Percentiles rank a stretch among this genome's conserved stretches.
phyloP scores from a whole-genome alignment of 805 yeast species.

The Hanseniaspora lindneri region DNA sequence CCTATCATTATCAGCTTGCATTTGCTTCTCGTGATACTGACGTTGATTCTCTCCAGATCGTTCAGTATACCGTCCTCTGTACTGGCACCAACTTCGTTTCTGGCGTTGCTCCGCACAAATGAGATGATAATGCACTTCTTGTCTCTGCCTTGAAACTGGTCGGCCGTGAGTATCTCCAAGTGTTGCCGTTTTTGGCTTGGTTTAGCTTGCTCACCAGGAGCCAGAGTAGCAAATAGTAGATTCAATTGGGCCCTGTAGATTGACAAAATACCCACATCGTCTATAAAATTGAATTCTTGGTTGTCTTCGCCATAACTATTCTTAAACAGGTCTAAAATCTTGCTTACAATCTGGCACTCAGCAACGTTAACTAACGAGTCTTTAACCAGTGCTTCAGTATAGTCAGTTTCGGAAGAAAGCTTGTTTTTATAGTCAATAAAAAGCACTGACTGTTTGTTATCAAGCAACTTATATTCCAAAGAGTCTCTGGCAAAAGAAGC shows the following conservation, averaged over 20 bases:
- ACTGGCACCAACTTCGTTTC: conserved; percentile 37
- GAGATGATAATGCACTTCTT: conserved; percentile 85
- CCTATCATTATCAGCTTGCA: conserved; percentile 77
- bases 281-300: conserved; percentile 37
- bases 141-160: conserved; percentile 91
- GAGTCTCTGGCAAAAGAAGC: conserved; percentile 30
- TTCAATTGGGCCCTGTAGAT: conserved; percentile 72
- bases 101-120: conserved; percentile 53
- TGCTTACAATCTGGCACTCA: conserved; percentile 57
- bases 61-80: conserved; percentile 65
- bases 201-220: neutral
- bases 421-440: conserved; percentile 65
- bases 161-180: conserved; percentile 82
- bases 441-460: conserved; percentile 48
- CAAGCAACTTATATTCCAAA: conserved; percentile 42
- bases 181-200: conserved; percentile 24
- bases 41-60: conserved; percentile 89
- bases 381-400: conserved; percentile 47
- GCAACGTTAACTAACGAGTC: conserved; percentile 62
- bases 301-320: conserved; percentile 18
- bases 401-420: conserved; percentile 26
- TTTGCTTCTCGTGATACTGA: conserved; percentile 84
- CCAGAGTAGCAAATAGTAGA: conserved; percentile 29
- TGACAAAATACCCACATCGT: conserved; percentile 74
- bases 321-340: conserved; percentile 41